Conservation (phyloP, 176 grass and related monocot species). For the Thinopyrum elongatum region DNA sequence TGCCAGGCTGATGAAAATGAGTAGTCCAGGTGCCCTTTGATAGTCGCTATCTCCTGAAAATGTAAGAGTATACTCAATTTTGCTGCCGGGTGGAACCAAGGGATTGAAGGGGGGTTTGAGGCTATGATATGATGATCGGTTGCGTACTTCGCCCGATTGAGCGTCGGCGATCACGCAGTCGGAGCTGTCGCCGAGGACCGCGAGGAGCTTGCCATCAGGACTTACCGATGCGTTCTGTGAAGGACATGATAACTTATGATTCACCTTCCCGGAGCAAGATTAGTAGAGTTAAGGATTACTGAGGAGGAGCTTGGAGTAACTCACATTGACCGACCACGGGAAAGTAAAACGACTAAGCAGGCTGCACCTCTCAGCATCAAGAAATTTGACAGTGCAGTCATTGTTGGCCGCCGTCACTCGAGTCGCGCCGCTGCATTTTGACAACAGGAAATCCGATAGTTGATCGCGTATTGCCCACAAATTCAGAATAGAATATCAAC, state of each 20-base stretch:
- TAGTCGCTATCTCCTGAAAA: slow-evolving; percentile 45
- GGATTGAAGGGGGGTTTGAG: not conserved
- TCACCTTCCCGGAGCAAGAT: not conserved
- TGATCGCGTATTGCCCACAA: not conserved
- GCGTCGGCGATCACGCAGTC: slow-evolving; percentile 64
- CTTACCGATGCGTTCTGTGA: slow-evolving; percentile 53
- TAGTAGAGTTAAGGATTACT: not conserved
- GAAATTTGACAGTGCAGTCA: slow-evolving; percentile 48
- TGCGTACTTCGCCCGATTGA: slow-evolving; percentile 59
- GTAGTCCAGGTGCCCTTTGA: slow-evolving; percentile 69
- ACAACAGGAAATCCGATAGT: not conserved
- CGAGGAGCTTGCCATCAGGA: slow-evolving; percentile 67
- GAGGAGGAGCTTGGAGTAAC: not conserved
- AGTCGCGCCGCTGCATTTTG: slow-evolving; percentile 46
- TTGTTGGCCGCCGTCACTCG: slow-evolving; percentile 56
- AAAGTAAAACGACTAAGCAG: slow-evolving; percentile 36
- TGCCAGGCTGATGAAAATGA: slow-evolving; percentile 83
- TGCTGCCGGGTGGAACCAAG: not conserved
- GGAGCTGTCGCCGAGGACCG: slow-evolving; percentile 65
- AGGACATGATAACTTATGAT: not conserved
- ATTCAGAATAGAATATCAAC: not conserved
- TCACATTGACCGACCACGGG: slow-evolving; percentile 74
- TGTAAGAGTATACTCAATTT: not conserved
- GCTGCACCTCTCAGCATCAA: slow-evolving; percentile 43
- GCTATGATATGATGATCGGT: not conserved